These are phyloP conservation scores for Mycena metata DNA, from an alignment of 768 basidiomycete species.

Conservation along the genomic window DNA sequence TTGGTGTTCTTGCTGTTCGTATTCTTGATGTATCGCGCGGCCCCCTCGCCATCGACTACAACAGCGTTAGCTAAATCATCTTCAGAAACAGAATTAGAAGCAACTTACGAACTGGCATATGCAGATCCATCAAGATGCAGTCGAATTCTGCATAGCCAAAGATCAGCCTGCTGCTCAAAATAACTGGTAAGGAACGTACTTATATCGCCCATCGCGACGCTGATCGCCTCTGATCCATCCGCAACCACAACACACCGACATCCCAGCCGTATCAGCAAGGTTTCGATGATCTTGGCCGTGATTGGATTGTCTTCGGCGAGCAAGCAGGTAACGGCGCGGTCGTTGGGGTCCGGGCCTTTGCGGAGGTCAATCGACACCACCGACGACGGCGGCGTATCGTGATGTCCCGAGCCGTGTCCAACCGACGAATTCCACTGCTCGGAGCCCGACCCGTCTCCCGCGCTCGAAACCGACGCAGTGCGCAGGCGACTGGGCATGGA, in stretches of 20 bases:
- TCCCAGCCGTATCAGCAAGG: constrained; percentile 91
- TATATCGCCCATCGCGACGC: constrained; percentile 97
- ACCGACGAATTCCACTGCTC: constrained; percentile 77
- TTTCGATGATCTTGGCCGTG: constrained; percentile 97
- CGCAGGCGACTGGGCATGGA: constrained; percentile 91
- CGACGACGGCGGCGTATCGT: constrained; percentile 84
- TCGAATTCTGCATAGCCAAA: constrained; percentile 80
- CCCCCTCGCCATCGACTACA: constrained; percentile 93
- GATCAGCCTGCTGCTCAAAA: constrained; percentile 41
- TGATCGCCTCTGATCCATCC: constrained; percentile 97
- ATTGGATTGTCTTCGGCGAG: constrained; percentile 99
- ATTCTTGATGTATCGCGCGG: constrained; percentile 96
- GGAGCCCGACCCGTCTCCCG: constrained; percentile 82
- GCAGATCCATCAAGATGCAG: constrained; percentile 94
- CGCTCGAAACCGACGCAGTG: constrained; percentile 88
- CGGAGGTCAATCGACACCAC: constrained; percentile 88
- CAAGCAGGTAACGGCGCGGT: constrained; percentile 92
- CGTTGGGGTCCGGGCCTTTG: constrained; percentile 81
- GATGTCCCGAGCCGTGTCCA: constrained; percentile 66
- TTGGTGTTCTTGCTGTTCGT: constrained; percentile 95
- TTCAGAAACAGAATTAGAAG: not conserved
- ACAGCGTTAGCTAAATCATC: constrained; percentile 27
- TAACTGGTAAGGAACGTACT: constrained; percentile 67
- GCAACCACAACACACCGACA: constrained; percentile 96
- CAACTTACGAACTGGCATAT: constrained; percentile 91